Evolutionary conservation across 257 asterid genomes (phyloP), one percentile per base, ranked within the genome.

Genomic region (Gentiana straminea): DNA sequence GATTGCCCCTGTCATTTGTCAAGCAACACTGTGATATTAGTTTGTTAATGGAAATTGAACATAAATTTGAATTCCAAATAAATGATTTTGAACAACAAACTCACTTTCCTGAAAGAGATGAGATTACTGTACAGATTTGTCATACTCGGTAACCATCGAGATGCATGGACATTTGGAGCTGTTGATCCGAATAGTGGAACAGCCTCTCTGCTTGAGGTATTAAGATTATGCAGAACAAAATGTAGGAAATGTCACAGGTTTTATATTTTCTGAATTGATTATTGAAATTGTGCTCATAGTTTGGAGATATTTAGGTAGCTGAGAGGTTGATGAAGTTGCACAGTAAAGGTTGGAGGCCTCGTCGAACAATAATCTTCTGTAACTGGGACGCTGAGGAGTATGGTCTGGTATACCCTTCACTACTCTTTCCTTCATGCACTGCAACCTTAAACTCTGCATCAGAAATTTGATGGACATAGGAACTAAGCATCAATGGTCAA

Each of bases 141-240:
- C 62, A 83, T 86, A 73, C 71, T 89, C 68, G 97, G 95, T 13
- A 89, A 89, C 72, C 97, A 89, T 73, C 83, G 94, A 44, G 95
- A 89, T 63, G 97, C 97, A 34, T 89, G 97, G 97, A 77, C 97
- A 50, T 89, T 89, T 67, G 95, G 97, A 71, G 95, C 94, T 58
- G 92, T 56, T 55, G 97, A 86, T 78, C 95, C 97, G 32, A 86
- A 78, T 53, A 89, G 95, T 66, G 97, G 97, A 67, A 86, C 97
- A 3, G 93, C 94, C 49, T 67, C 87, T 68, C 75, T 89, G 72
- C 94, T 89, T 41, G 95, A 79, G 92, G 97, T 89, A 57, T 46
- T 59, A 35, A 51, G 7, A 45, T 24, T 24, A 7, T 55, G 44
- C 47, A 41, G 36, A 8, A 4, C 33, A 10, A 9, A 13, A 8